Evolutionary conservation across 805 yeast species (phyloP).

Genomic region (Kregervanrija fluxuum): DNA sequence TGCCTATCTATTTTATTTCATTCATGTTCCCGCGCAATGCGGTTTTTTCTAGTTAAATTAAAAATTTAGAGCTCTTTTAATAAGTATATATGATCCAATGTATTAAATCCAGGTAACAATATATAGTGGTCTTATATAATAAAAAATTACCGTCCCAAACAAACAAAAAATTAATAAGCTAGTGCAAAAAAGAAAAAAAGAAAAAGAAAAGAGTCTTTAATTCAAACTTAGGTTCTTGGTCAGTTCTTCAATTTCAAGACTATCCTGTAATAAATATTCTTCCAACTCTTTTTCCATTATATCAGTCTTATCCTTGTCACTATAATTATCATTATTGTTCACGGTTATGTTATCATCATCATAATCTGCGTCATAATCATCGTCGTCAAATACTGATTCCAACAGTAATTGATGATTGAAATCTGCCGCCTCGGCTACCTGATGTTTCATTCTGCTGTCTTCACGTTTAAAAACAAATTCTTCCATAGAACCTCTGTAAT

Average conservation of each 20-base stretch:
- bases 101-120: too few relatives aligned
- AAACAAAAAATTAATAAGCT: too few relatives aligned
- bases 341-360: slow-evolving; percentile 11
- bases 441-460: slow-evolving; percentile 7
- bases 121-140: too few relatives aligned
- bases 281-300: slow-evolving; percentile 20
- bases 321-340: neutral
- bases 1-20: too few relatives aligned
- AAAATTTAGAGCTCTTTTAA: too few relatives aligned
- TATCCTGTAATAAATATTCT: slow-evolving; percentile 21
- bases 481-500: slow-evolving; percentile 21
- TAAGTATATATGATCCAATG: too few relatives aligned
- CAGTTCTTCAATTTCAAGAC: slow-evolving; percentile 24
- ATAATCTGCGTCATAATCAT: slow-evolving; percentile 21
- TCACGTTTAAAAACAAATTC: slow-evolving; percentile 23
- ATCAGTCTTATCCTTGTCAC: slow-evolving; percentile 1
- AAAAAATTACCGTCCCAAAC: too few relatives aligned
- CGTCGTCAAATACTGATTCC: slow-evolving; percentile 12
- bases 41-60: too few relatives aligned
- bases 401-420: slow-evolving; percentile 12
- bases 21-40: too few relatives aligned
- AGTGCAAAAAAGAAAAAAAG: too few relatives aligned
- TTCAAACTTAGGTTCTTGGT: slow-evolving; percentile 17
- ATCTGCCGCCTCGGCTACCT: slow-evolving; percentile 17
- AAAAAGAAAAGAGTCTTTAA: neutral